Evolutionary conservation across 768 basidiomycete genomes (phyloP).

Genomic region (Kwoniella sp.): DNA sequence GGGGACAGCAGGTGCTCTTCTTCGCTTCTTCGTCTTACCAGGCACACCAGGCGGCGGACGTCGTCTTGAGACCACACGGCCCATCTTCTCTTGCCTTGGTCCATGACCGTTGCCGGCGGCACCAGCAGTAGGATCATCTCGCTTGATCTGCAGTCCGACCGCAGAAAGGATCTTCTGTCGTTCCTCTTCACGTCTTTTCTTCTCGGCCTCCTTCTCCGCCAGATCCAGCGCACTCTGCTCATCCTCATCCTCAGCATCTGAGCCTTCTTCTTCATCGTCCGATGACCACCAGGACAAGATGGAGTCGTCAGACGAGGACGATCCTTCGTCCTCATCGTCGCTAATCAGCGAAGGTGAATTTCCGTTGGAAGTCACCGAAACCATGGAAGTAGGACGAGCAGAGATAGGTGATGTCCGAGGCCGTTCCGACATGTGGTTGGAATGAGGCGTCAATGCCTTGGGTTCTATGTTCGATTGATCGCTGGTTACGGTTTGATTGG

Average conservation of each 20-base stretch:
- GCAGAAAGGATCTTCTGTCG: constrained; percentile 81
- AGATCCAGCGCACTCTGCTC: constrained; percentile 57
- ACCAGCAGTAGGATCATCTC: constrained; percentile 53
- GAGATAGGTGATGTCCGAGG: not conserved
- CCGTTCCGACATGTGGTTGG: not conserved
- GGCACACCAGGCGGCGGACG: constrained; percentile 30
- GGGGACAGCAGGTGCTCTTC: constrained; percentile 25
- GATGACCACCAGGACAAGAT: constrained; percentile 58
- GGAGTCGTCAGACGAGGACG: constrained; percentile 58
- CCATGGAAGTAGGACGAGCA: constrained; percentile 11
- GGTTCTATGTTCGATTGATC: too few relatives aligned
- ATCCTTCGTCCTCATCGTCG: constrained; percentile 51
- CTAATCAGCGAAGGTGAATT: constrained; percentile 26
- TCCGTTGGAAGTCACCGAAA: constrained; percentile 16
- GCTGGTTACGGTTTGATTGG: not conserved
- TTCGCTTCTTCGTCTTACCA: constrained; percentile 56
- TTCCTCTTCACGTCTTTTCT: constrained; percentile 70
- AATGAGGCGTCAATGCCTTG: too few relatives aligned
- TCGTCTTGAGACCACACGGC: constrained; percentile 44
- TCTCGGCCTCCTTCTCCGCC: constrained; percentile 61
- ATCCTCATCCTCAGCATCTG: constrained; percentile 56
- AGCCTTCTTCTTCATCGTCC: constrained; percentile 57
- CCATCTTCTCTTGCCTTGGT: constrained; percentile 52
- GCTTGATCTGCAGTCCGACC: constrained; percentile 78
- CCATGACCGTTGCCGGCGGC: constrained; percentile 57